These are phyloP conservation scores for Cercospora citrullina DNA, from an alignment of 2,329 filamentous ascomycete genomes.

Conservation along the genomic window DNA sequence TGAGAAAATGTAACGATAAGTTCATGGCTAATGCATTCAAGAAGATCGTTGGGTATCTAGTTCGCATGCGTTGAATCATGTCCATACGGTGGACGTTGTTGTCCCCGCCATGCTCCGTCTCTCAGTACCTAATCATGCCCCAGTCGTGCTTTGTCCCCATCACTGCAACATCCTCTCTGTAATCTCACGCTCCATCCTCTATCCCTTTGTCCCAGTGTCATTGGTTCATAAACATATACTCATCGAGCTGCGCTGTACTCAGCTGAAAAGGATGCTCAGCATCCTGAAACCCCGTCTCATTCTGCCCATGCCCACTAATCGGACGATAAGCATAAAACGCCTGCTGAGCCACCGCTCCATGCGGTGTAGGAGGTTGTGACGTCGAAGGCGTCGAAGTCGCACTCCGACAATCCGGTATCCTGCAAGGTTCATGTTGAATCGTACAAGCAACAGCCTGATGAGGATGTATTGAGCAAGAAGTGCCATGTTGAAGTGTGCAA, in stretches of 20 bases:
- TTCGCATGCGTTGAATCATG: not conserved
- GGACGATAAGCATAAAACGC: constrained; percentile 26
- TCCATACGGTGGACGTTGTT: not conserved
- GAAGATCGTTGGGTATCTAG: not conserved
- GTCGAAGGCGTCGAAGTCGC: constrained; percentile 24
- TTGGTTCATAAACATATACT: constrained; percentile 28
- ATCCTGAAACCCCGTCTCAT: constrained; percentile 23
- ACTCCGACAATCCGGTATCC: constrained; percentile 26
- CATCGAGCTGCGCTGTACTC: constrained; percentile 20
- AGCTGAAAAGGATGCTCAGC: constrained; percentile 29
- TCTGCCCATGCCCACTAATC: constrained; percentile 15
- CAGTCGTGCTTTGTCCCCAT: not conserved
- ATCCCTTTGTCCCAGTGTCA: constrained; percentile 1
- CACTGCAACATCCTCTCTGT: not conserved
- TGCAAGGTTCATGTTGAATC: constrained; percentile 20
- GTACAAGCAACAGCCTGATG: not conserved
- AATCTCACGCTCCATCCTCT: not conserved
- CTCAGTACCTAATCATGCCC: not conserved
- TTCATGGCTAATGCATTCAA: not conserved
- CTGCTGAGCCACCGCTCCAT: constrained; percentile 13
- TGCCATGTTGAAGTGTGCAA: constrained; percentile 16
- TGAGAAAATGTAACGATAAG: not conserved
- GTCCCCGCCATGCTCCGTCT: not conserved
- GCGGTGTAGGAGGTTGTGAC: constrained; percentile 24
- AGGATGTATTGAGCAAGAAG: not conserved